phyloP scores from a whole-genome alignment of 805 yeast species.

The Ogataea thermomethanolica region DNA sequence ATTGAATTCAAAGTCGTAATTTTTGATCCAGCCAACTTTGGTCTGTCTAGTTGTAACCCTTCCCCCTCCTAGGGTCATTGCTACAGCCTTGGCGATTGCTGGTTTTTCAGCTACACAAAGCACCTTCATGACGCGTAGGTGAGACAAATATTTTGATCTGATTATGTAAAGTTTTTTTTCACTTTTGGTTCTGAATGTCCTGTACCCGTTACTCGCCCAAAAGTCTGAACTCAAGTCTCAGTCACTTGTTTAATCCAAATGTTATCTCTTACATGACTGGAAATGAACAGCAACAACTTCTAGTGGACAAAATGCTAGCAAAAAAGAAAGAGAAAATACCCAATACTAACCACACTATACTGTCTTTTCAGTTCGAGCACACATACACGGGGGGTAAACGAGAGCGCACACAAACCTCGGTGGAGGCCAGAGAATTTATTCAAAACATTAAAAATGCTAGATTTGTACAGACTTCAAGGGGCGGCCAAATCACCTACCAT shows the following conservation, averaged over 20 bases:
- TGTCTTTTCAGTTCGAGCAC: conserved; percentile 82
- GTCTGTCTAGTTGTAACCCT: conserved; percentile 45
- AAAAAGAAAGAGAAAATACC: conserved; percentile 39
- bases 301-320: conserved; percentile 55
- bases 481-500: conserved; percentile 96
- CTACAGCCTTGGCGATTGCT: conserved; percentile 84
- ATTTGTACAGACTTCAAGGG: conserved; percentile 78
- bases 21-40: conserved; percentile 60
- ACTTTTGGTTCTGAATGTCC: not conserved
- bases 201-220: conserved; percentile 16
- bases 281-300: conserved; percentile 49
- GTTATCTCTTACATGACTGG: conserved; percentile 46
- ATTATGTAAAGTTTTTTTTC: conserved; percentile 3
- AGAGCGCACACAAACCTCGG: conserved; percentile 51
- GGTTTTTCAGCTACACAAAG: conserved; percentile 97
- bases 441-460: conserved; percentile 44
- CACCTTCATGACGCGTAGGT: conserved; percentile 50
- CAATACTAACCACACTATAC: conserved; percentile 48
- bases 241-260: conserved; percentile 43
- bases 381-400: conserved; percentile 92
- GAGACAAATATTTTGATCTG: conserved; percentile 4
- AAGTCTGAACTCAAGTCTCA: conserved; percentile 33
- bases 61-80: conserved; percentile 76
- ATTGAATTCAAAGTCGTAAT: conserved; percentile 70
- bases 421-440: conserved; percentile 18